Evolutionary conservation across 2,329 filamentous ascomycete species (phyloP).

Genomic region (Ilyonectria mors-panacis): DNA sequence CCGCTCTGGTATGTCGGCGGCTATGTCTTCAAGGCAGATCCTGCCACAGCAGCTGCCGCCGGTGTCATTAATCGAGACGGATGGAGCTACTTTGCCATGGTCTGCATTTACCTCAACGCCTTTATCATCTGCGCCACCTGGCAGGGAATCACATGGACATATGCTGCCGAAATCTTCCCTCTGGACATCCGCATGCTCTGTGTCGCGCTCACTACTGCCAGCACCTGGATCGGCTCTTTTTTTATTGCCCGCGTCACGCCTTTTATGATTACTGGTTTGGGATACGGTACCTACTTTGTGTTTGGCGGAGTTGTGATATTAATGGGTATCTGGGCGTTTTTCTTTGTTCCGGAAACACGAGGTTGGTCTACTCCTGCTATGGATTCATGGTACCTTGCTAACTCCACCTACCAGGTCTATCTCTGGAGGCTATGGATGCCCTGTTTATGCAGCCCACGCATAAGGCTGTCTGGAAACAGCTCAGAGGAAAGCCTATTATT

Average conservation of each 20-base stretch:
- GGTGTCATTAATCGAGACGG: conserved; percentile 61
- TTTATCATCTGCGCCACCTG: conserved; percentile 57
- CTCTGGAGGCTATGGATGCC: conserved; percentile 64
- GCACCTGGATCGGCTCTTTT: conserved; percentile 58
- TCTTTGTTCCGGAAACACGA: conserved; percentile 68
- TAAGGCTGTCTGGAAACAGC: conserved; percentile 49
- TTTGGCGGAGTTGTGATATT: conserved; percentile 62
- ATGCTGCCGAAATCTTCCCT: conserved; percentile 64
- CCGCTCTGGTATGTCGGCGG: conserved; percentile 59
- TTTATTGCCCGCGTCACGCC: conserved; percentile 58
- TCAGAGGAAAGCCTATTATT: too few relatives aligned
- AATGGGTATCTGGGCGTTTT: conserved; percentile 63
- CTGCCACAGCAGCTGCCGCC: conserved; percentile 57
- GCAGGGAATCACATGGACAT: conserved; percentile 61
- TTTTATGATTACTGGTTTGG: conserved; percentile 58
- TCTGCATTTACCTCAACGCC: conserved; percentile 60
- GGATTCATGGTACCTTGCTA: neutral
- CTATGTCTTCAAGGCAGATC: conserved; percentile 53
- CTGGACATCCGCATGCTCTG: conserved; percentile 55
- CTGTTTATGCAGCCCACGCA: conserved; percentile 50
- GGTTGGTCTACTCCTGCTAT: conserved; percentile 45
- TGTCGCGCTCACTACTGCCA: conserved; percentile 53
- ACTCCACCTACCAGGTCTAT: conserved; percentile 50
- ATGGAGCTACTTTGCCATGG: conserved; percentile 62
- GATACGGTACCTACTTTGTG: conserved; percentile 68